Evolutionary conservation across 2,329 filamentous ascomycete genomes (phyloP).

Genomic region (Ascochyta clinopodiicola): DNA sequence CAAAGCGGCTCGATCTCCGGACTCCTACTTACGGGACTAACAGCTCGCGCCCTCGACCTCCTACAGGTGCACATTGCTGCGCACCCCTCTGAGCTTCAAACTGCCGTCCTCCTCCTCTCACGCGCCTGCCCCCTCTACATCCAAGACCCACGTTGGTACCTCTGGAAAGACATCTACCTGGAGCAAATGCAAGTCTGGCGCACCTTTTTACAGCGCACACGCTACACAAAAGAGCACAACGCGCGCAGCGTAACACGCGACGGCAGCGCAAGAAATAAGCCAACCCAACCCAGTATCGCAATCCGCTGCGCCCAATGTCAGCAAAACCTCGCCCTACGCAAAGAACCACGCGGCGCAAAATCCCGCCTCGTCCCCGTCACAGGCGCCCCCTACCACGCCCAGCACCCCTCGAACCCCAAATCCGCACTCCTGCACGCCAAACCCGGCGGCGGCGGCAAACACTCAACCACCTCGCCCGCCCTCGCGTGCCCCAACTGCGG

Average conservation of each 20-base stretch:
- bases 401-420: conserved; percentile 11
- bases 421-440: conserved; percentile 5
- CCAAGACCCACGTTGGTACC: conserved; percentile 74
- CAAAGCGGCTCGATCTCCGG: conserved; percentile 76
- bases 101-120: conserved; percentile 75
- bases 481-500: conserved; percentile 67
- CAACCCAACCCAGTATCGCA: conserved; percentile 70
- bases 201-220: conserved; percentile 74
- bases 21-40: conserved; percentile 78
- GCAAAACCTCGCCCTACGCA: conserved; percentile 57
- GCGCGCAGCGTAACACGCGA: conserved; percentile 69
- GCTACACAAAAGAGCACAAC: conserved; percentile 79
- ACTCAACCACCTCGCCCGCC: conserved; percentile 42
- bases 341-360: conserved; percentile 28
- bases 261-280: conserved; percentile 67
- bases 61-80: conserved; percentile 77
- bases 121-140: conserved; percentile 79
- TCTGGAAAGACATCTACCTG: conserved; percentile 79
- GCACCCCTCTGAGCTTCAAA: conserved; percentile 75
- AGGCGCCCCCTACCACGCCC: conserved; percentile 6
- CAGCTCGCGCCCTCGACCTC: conserved; percentile 74
- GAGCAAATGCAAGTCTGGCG: conserved; percentile 74
- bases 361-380: conserved; percentile 32
- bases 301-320: conserved; percentile 80
- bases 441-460: conserved; percentile 15